Percentiles rank a stretch among this genome's conserved stretches.
These are phyloP conservation scores for Malus hybrid DNA, from an alignment of 331 rosid genomes.

Conservation along the genomic window DNA sequence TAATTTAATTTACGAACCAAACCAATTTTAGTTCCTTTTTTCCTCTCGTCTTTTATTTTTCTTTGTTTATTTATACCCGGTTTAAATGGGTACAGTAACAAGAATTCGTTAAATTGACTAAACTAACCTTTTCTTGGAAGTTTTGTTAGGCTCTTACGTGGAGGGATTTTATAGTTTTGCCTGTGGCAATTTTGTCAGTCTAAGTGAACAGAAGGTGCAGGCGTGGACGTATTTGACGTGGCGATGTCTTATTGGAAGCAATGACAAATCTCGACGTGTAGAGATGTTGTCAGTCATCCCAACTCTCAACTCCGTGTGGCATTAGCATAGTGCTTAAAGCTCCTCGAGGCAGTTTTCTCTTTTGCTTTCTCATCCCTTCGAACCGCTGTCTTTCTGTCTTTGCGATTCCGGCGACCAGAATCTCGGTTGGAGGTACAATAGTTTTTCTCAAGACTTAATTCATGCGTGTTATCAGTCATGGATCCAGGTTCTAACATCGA, in stretches of 20 bases:
- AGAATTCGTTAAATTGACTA: not conserved
- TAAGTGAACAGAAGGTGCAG: not conserved
- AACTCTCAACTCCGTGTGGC: not conserved
- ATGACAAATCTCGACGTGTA: slow-evolving; percentile 11
- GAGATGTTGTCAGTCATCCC: not conserved
- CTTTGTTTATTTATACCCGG: not conserved
- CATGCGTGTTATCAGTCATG: too few species aligned
- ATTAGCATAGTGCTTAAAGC: not conserved
- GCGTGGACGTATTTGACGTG: slow-evolving; percentile 28
- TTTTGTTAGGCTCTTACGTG: not conserved
- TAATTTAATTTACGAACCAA: not conserved
- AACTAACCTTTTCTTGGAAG: not conserved
- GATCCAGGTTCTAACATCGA: too few species aligned
- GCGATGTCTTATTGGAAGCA: slow-evolving; percentile 24
- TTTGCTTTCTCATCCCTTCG: too few species aligned
- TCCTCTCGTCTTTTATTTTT: not conserved
- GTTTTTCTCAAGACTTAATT: too few species aligned
- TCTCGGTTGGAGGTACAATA: too few species aligned
- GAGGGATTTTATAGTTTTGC: not conserved
- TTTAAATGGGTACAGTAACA: not conserved
- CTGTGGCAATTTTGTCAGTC: slow-evolving; percentile 19
- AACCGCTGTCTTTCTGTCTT: too few species aligned
- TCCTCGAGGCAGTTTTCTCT: too few species aligned
- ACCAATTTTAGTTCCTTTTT: not conserved
- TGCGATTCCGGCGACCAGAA: too few species aligned